Conservation (phyloP, 2,329 filamentous ascomycete genomes). For the Gnomoniopsis smithogilvyi region DNA sequence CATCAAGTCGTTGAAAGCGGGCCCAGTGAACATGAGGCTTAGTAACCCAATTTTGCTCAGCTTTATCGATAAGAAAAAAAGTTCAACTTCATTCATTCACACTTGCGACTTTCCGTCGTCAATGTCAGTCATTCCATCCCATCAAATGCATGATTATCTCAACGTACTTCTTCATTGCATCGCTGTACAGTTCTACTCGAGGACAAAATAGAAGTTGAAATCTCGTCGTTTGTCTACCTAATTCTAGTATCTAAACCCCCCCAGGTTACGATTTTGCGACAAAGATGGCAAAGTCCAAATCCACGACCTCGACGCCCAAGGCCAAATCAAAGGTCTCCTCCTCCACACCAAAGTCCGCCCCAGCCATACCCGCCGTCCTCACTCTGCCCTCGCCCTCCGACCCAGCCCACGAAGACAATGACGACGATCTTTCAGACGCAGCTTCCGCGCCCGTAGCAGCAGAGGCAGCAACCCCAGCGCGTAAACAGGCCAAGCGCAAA, state of each 20-base stretch:
- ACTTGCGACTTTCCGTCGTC: neutral
- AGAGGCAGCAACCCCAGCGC: slow-evolving; percentile 6
- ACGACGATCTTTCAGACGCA: neutral
- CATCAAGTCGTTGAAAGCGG: neutral
- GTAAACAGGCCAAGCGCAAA: slow-evolving; percentile 12
- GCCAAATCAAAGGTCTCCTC: slow-evolving; percentile 1
- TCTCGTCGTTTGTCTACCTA: no score
- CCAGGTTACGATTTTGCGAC: neutral
- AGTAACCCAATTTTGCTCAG: neutral
- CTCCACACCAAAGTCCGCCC: neutral
- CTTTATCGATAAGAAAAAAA: neutral
- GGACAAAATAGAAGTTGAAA: no score
- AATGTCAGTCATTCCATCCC: neutral
- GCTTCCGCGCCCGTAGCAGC: neutral
- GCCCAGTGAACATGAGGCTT: neutral
- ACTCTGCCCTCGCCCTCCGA: neutral
- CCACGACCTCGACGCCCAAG: slow-evolving; percentile 4
- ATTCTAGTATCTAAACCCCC: no score
- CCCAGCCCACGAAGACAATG: neutral
- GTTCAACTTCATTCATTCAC: neutral
- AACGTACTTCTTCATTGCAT: neutral
- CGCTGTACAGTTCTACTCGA: no score
- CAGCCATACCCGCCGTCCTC: neutral
- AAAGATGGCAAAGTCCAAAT: slow-evolving; percentile 13
- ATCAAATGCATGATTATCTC: no score